A percentile compares a stretch with the other conserved stretches of the same genome.
Evolutionary conservation across 495 filamentous ascomycete species (phyloP).

Genomic region (Articulospora tetracladia): DNA sequence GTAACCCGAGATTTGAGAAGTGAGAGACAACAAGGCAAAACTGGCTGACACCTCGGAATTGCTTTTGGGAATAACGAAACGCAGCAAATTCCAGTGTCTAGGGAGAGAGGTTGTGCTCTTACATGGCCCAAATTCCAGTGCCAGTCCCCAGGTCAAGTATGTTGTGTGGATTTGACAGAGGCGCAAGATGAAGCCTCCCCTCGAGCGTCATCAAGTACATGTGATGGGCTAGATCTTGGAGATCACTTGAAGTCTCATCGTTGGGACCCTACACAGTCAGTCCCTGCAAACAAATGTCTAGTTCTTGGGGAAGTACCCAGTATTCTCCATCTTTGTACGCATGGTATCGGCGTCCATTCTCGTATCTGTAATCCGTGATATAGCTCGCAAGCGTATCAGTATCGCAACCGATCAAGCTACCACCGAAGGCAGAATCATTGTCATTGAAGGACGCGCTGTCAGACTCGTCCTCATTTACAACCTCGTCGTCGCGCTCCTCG

Average conservation of each 20-base stretch:
- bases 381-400: slow-evolving; percentile 21
- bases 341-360: slow-evolving; percentile 27
- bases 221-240: slow-evolving; percentile 30
- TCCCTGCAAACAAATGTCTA: background rate
- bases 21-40: too few species aligned
- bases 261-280: slow-evolving; percentile 12
- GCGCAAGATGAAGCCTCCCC: slow-evolving; percentile 57
- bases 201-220: slow-evolving; percentile 44
- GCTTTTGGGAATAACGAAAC: too few species aligned
- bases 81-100: too few species aligned
- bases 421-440: slow-evolving; percentile 19
- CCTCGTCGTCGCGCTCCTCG: background rate
- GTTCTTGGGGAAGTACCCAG: slow-evolving; percentile 9
- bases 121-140: slow-evolving; percentile 42
- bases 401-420: slow-evolving; percentile 17
- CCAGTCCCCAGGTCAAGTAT: slow-evolving; percentile 70
- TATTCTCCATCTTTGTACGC: slow-evolving; percentile 26
- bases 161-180: slow-evolving; percentile 46
- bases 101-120: background rate
- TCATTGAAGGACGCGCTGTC: slow-evolving; percentile 3
- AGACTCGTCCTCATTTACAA: background rate
- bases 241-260: slow-evolving; percentile 15
- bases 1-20: too few species aligned
- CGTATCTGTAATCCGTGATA: slow-evolving; percentile 23
- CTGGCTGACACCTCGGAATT: too few species aligned